Percentiles rank a stretch among this genome's conserved stretches.
phyloP scores from a whole-genome alignment of 257 asterid species.

The Salvia hispanica region DNA sequence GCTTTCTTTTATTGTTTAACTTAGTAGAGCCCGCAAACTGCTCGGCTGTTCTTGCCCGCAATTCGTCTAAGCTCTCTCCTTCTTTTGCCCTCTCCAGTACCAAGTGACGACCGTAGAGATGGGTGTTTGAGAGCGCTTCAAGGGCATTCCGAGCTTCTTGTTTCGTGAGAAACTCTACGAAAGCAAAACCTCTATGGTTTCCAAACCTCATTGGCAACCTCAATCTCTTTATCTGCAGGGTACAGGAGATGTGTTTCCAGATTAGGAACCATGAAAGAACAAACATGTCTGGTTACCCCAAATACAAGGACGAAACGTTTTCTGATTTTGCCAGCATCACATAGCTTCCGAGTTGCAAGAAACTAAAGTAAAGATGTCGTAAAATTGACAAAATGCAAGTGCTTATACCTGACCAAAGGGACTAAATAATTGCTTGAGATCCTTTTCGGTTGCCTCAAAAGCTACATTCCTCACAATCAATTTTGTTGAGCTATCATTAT shows the following conservation, averaged over 20 bases:
- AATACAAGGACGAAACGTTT: background rate
- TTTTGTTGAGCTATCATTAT: conserved; percentile 81
- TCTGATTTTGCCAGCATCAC: conserved; percentile 7
- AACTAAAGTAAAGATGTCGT: background rate
- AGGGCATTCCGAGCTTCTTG: conserved; percentile 92
- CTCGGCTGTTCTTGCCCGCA: conserved; percentile 82
- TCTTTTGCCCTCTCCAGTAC: conserved; percentile 96
- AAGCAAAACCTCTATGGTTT: conserved; percentile 91
- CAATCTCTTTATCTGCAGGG: conserved; percentile 74
- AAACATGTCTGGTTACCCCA: background rate
- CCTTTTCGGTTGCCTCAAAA: conserved; percentile 95
- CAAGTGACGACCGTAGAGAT: conserved; percentile 98
- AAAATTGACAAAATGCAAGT: conserved; percentile 4
- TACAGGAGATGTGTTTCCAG: background rate
- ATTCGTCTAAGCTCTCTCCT: conserved; percentile 89
- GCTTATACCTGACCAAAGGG: conserved; percentile 86
- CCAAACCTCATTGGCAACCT: conserved; percentile 80
- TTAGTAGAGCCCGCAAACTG: conserved; percentile 60
- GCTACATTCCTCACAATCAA: conserved; percentile 91
- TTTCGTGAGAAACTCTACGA: conserved; percentile 80
- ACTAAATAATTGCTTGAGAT: conserved; percentile 75
- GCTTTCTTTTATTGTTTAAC: conserved; percentile 70
- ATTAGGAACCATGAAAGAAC: background rate
- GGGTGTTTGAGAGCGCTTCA: conserved; percentile 76
- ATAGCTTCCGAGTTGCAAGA: background rate